Base-by-base conservation (phyloP, 2,329 filamentous ascomycete genomes). In the Hymenoscyphus occultus region DNA sequence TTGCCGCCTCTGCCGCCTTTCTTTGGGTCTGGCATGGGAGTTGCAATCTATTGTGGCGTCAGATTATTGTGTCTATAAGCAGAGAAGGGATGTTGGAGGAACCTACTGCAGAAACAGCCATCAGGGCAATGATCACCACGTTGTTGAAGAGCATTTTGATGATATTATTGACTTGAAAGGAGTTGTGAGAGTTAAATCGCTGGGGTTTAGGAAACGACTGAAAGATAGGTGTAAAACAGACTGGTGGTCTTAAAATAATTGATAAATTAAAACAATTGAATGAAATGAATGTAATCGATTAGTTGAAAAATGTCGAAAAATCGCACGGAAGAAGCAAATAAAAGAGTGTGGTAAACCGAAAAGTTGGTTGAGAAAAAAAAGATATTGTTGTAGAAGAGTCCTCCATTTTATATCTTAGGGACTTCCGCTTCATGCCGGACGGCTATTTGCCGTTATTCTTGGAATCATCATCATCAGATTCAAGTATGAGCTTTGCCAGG, bases 131-230 rank as follows among this genome's bases (percentile, higher is more conserved):
- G 19, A 51, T 13, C 9, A 51, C 10, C 10, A 22, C n/a, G 22
- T 19, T 51, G 19, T 51, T 28, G 48, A 51, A 51, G 19, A 75
- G 48, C 48, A 51, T 51, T 28, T 28, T 51, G 45, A 28, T 22
- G 42, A 19, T 19, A 1, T 5, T 48, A 48, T 19, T 22, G 19
- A 22, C 22, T 28, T 51, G 19, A 14, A 28, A 28, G 3, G 12
- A 2, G 9, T 51, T 9, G 3, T 22, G 7, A 51, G 22, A 19
- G 2, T 9, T 48, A 6, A 22, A 16, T 10, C n/a, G 10, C n/a
- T 48, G 45, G 5, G 2, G n/a, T 4, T n/a, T n/a, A 19, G 5
- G 6, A 19, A 19, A 10, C 19, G 19, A 48, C n/a, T 48, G 45
- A 48, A 48, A 48, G 45, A 12, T 48, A 16, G 9, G 14, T 22